These are phyloP conservation scores for Boletus sp. DNA, from an alignment of 1,284 basidiomycete genomes.

Conservation along the genomic window DNA sequence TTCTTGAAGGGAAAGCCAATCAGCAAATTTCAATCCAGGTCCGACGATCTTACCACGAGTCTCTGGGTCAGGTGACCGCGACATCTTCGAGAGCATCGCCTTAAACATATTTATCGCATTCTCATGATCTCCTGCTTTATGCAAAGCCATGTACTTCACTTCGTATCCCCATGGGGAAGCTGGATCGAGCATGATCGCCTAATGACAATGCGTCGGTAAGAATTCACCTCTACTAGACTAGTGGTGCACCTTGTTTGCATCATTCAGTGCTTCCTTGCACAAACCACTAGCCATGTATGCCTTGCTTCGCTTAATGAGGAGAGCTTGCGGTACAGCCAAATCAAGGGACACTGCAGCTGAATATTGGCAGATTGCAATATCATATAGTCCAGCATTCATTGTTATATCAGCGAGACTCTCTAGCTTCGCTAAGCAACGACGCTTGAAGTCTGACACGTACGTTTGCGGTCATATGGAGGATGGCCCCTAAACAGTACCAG, in stretches of 20 bases:
- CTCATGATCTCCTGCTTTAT: background rate
- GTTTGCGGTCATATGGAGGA: background rate
- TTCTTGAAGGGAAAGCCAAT: background rate
- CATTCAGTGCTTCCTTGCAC: background rate
- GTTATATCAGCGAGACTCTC: background rate
- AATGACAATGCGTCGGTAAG: background rate
- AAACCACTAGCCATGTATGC: background rate
- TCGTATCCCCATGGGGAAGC: constrained; percentile 1
- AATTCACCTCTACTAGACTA: background rate
- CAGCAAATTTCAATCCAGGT: accelerated
- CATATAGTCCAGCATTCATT: background rate
- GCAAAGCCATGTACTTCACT: background rate
- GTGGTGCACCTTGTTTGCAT: background rate
- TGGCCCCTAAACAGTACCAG: background rate
- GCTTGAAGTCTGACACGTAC: constrained; percentile 1
- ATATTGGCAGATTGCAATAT: constrained; percentile 5
- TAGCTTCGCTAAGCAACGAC: background rate
- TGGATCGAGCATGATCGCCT: background rate
- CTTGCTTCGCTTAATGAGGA: background rate
- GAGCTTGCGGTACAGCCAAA: accelerated
- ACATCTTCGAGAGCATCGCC: constrained; percentile 1
- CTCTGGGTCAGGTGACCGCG: background rate
- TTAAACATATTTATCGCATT: background rate
- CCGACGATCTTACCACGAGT: background rate
- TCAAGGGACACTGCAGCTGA: background rate